Base-by-base conservation (phyloP, 495 filamentous ascomycete species). In the Polyplosphaeria fusca region DNA sequence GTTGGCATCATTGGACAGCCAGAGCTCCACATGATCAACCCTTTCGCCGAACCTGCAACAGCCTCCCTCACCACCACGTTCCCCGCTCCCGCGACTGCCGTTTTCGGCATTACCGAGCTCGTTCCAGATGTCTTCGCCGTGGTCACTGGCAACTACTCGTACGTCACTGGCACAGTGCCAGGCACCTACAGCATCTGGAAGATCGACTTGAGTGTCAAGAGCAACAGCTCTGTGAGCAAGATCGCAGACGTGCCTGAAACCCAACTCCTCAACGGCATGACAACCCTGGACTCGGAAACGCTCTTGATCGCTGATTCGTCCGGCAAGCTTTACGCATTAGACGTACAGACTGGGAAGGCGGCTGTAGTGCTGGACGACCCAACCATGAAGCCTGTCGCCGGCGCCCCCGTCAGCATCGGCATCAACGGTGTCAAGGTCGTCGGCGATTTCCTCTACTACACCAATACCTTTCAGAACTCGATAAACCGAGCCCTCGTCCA, bases 11-110 rank as follows among this genome's bases (percentile, higher is more conserved):
- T 44, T 16, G 24, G 24, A 5, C 23, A 12, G 25, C 22, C 7
- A 5, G 55, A 32, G 35, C 37, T 58, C 7, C 48, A 52, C 47
- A 13, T 47, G 2, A 24, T 58, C n/a, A n/a, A 58, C 28, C 55
- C 55, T 2, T 58, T 41, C 30, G 37, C 16, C 3, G n/a, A 41
- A 3, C 20, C 23, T 11, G 2, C 22, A 14, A 38, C 38, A 5
- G 40, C 48, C 1, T 24, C 43, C 9, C 47, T 58, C 12, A 18
- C 52, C 2, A 18, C 51, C 25, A 1, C 7, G 12, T 58, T 58
- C 41, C 30, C 54, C 2, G 16, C 5, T 19, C 9, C 5, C 26
- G 27, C 16, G 1, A 42, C 43, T 32, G 27, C 41, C 19, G 16
- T 52, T 13, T 27, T 58, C 16, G 55, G 55, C 9, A 58, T 58